Evolutionary conservation across 1,139 yeast species (phyloP), one percentile per base, ranked within the genome.

Genomic region (Pichia sp.): DNA sequence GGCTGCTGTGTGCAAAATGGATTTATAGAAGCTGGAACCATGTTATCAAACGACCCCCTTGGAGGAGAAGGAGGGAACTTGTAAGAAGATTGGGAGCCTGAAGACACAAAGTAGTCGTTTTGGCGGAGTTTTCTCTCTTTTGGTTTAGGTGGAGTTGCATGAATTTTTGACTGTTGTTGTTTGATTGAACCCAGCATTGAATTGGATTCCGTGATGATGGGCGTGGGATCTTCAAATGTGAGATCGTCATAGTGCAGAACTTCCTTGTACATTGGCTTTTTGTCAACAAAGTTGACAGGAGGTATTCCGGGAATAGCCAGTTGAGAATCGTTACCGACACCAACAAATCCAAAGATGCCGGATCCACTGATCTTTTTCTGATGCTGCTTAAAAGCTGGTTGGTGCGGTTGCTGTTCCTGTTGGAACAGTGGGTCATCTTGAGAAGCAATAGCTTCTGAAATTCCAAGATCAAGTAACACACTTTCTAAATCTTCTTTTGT

Each of bases 341-440:
- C 65, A 36, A 61, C 64, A 51, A 67, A 76, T 0, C 82, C 82
- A 54, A 77, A 77, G 27, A 77, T 77, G 5, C 77, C 82, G 2
- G 81, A 75, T 3, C 82, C 82, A 61, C 79, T 73, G 4, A 57
- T 42, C 44, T 58, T 56, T 40, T 65, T 54, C 8, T 53, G 42
- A 45, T 63, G 67, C 48, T 36, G 46, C 52, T 31, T 31, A 11
- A 31, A n/a, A 10, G 34, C 4, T 29, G 36, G 39, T 34, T 34
- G 36, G 2, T 9, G 3, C 11, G 33, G 33, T 31, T 8, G 11
- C 11, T 31, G 33, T 31, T 31, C 8, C 10, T 31, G 33, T 8
- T 16, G 23, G 23, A 16, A 16, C 23, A 16, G 23, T 16, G 33
- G 33, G 9, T 31, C 33, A 16, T 29, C 43, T 29, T 33, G 41